Percentiles rank a stretch among this genome's conserved stretches.
phyloP scores from a whole-genome alignment of 1,284 basidiomycete species.

The Tylopilus sp. region DNA sequence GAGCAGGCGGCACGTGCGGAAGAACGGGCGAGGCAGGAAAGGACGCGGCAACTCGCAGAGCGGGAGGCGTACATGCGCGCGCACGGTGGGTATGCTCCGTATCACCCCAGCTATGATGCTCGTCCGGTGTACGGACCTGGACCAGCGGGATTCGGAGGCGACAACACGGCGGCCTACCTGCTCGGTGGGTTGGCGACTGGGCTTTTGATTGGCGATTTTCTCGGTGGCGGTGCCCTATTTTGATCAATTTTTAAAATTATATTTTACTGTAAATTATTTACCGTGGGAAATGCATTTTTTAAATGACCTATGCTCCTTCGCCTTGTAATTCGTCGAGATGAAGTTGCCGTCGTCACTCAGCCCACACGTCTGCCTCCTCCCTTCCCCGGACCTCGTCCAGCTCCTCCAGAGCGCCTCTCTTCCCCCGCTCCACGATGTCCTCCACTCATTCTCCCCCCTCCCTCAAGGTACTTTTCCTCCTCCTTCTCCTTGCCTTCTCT shows the following conservation, averaged over 20 bases:
- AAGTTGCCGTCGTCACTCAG: slow-evolving; percentile 67
- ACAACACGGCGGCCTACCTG: slow-evolving; percentile 32
- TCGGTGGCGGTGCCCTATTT: slow-evolving; percentile 34
- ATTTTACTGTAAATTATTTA: background rate
- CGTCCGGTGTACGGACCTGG: background rate
- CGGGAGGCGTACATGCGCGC: slow-evolving; percentile 35
- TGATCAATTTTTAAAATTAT: slow-evolving; percentile 8
- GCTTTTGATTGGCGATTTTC: slow-evolving; percentile 49
- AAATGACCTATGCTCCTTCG: no score
- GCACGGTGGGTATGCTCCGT: slow-evolving; percentile 31
- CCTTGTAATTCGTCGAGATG: no score
- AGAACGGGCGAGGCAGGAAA: slow-evolving; percentile 15
- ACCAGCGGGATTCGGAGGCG: background rate
- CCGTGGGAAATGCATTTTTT: background rate
- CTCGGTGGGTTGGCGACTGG: slow-evolving; percentile 59
- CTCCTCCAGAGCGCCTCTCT: slow-evolving; percentile 55
- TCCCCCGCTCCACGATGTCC: slow-evolving; percentile 63
- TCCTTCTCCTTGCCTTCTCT: background rate
- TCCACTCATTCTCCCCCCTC: slow-evolving; percentile 81
- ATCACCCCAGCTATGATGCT: slow-evolving; percentile 18
- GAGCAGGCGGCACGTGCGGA: slow-evolving; percentile 33
- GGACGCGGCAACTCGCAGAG: slow-evolving; percentile 35
- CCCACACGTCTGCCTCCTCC: slow-evolving; percentile 70
- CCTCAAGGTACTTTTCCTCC: slow-evolving; percentile 55
- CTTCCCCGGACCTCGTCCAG: slow-evolving; percentile 63